Percentiles rank a stretch among this genome's conserved stretches.
Conservation (phyloP, 345 rosid genomes). For the Populus nigra region DNA sequence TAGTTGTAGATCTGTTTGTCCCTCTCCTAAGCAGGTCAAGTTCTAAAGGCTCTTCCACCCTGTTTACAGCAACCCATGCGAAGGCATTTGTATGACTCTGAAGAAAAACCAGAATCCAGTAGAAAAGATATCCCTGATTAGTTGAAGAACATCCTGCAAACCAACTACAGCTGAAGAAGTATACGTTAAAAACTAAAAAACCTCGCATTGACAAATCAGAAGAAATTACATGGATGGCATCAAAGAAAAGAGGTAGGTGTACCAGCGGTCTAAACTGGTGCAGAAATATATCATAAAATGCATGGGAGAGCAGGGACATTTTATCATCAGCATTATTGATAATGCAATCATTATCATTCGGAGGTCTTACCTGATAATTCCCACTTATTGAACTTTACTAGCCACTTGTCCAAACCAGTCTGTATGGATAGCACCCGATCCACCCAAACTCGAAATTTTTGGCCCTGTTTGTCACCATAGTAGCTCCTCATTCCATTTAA, state of each 20-base stretch:
- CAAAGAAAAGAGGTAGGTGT: neutral
- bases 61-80: neutral
- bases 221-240: neutral
- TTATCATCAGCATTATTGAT: neutral
- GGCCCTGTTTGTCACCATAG: slow-evolving; percentile 80
- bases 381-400: slow-evolving; percentile 75
- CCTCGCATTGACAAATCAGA: neutral
- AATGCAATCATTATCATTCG: neutral
- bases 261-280: neutral
- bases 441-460: slow-evolving; percentile 73
- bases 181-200: neutral
- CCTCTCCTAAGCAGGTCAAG: neutral
- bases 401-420: slow-evolving; percentile 61
- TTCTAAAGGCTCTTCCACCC: neutral
- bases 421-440: slow-evolving; percentile 61
- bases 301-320: neutral
- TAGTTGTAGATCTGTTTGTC: neutral
- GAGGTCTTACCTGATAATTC: slow-evolving; percentile 56
- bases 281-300: neutral
- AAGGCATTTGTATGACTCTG: neutral
- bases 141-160: neutral
- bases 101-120: neutral
- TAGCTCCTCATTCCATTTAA: slow-evolving; percentile 43
- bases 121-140: neutral
- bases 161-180: neutral